phyloP scores from a whole-genome alignment of 2,329 filamentous ascomycete species.

The Furcasterigmium sp. region DNA sequence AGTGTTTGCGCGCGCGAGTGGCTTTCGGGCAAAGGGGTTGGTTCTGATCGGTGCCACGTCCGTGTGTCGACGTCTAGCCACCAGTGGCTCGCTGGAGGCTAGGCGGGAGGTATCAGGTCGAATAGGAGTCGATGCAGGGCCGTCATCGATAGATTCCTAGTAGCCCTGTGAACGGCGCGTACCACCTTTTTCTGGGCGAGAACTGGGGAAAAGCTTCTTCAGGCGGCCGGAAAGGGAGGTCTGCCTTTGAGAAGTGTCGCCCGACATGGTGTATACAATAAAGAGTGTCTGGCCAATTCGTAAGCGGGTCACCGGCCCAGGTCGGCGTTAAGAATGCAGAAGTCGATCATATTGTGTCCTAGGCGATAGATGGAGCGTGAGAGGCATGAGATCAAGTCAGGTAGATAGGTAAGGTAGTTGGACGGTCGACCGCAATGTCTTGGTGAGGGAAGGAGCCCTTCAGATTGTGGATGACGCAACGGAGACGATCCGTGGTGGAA shows the following conservation, averaged over 20 bases:
- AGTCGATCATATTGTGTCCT: no score
- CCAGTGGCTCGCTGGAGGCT: not conserved
- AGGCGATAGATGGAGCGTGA: no score
- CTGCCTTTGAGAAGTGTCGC: no score
- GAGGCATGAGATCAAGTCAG: no score
- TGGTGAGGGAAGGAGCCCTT: no score
- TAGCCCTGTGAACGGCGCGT: constrained; percentile 31
- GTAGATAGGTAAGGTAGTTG: no score
- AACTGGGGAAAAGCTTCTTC: constrained; percentile 40
- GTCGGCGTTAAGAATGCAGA: no score
- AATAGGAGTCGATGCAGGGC: not conserved
- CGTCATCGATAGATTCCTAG: constrained; percentile 18
- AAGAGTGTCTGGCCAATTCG: not conserved
- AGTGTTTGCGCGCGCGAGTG: not conserved
- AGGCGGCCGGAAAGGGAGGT: constrained; percentile 33
- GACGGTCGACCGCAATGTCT: no score
- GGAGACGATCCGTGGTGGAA: no score
- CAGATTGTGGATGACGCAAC: no score
- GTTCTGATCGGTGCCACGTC: not conserved
- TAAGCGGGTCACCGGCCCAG: no score
- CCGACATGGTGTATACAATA: not conserved
- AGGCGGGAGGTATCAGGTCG: not conserved
- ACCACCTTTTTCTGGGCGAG: constrained; percentile 44
- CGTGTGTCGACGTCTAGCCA: not conserved
- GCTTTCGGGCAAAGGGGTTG: not conserved